These are phyloP conservation scores for Linnemannia hyalina DNA, from an alignment of 192 early-diverging fungal species.

Conservation along the genomic window DNA sequence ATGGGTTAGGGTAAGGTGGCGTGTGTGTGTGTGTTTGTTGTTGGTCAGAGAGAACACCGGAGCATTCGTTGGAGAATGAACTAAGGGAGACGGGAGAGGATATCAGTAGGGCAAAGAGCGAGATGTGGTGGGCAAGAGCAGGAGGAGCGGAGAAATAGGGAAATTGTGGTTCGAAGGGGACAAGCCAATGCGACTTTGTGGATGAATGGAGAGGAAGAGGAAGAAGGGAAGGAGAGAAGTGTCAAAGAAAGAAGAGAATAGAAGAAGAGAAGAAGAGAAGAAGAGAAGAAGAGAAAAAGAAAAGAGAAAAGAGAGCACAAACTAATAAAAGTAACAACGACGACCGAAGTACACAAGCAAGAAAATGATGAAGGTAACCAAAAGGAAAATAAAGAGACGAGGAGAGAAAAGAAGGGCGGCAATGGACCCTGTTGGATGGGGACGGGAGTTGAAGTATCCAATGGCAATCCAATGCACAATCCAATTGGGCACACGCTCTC, in stretches of 20 bases:
- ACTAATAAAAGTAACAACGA: not conserved
- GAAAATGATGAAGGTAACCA: not conserved
- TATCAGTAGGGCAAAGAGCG: not conserved
- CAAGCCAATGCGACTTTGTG: not conserved
- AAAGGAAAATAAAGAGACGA: not conserved
- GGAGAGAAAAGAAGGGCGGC: not conserved
- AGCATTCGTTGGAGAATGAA: not conserved
- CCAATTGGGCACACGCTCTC: not conserved
- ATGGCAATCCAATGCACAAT: conserved; percentile 1
- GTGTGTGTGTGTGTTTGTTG: not conserved
- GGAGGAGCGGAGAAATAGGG: not conserved
- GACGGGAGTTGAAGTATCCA: not conserved
- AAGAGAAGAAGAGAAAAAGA: not conserved
- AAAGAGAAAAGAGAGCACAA: not conserved
- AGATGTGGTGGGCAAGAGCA: not conserved
- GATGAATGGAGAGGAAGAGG: not conserved
- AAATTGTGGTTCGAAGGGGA: not conserved
- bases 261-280: not conserved
- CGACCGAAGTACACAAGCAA: not conserved
- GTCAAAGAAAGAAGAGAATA: not conserved
- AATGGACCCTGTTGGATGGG: conserved; percentile 2
- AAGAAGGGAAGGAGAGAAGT: not conserved
- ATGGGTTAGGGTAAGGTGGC: not conserved
- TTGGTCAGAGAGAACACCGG: not conserved
- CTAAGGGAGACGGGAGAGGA: not conserved